phyloP scores from a whole-genome alignment of 2,329 filamentous ascomycete genomes.

The Aspergillus oerlinghausenensis region DNA sequence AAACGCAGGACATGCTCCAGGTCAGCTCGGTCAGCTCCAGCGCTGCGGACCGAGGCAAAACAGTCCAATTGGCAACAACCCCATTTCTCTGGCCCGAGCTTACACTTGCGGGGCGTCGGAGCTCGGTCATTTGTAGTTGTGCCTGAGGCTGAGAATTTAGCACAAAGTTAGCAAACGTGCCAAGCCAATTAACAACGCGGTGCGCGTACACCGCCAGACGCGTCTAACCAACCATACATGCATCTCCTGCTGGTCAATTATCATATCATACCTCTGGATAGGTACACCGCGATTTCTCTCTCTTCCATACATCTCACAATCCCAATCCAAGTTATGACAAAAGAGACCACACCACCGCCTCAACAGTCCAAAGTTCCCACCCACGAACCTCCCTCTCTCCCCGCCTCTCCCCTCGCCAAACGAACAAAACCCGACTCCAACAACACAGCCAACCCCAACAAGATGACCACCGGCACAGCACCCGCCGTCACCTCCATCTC shows the following conservation, averaged over 20 bases:
- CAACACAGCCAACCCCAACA: slow-evolving; percentile 18
- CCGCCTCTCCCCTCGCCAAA: slow-evolving; percentile 73
- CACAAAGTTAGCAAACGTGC: slow-evolving; percentile 10
- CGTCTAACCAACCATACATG: slow-evolving; percentile 12
- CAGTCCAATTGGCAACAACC: not conserved
- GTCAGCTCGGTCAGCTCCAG: not conserved
- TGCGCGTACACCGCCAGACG: slow-evolving; percentile 18
- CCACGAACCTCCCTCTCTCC: slow-evolving; percentile 54
- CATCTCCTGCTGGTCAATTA: not conserved
- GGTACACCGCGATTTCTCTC: not conserved
- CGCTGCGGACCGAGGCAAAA: slow-evolving; percentile 7
- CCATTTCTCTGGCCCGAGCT: not conserved
- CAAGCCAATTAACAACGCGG: slow-evolving; percentile 15
- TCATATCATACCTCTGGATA: not conserved
- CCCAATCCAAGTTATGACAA: slow-evolving; percentile 35
- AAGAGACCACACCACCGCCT: slow-evolving; percentile 31
- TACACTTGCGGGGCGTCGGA: not conserved
- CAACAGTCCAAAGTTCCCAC: slow-evolving; percentile 22
- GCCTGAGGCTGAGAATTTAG: not conserved
- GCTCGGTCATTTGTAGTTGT: not conserved
- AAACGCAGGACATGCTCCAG: not conserved
- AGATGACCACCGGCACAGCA: slow-evolving; percentile 28
- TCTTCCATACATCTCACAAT: not conserved
- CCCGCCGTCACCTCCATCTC: slow-evolving; percentile 35
- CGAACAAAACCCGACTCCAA: slow-evolving; percentile 62